Conservation (phyloP, 2,329 filamentous ascomycete genomes). For the Trichoderma afroharzianum region DNA sequence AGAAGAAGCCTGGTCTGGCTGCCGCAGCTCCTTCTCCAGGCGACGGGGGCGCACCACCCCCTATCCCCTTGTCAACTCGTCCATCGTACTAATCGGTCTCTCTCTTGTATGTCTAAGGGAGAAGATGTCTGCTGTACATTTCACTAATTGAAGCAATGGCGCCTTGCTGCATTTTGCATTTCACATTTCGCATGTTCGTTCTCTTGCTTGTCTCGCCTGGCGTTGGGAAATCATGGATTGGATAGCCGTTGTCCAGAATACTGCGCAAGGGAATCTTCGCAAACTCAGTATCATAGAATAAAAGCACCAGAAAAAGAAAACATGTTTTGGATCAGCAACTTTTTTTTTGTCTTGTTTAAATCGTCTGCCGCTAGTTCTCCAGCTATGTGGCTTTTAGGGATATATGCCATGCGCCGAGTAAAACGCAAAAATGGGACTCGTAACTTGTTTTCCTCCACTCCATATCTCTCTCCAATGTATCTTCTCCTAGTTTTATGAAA, state of each 20-base stretch:
- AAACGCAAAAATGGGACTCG: conserved; percentile 15
- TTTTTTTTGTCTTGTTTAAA: conserved; percentile 10
- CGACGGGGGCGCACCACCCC: conserved; percentile 42
- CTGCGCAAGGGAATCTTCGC: background rate
- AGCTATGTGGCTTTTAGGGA: conserved; percentile 19
- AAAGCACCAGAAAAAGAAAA: background rate
- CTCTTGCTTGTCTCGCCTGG: background rate
- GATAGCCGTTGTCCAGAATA: background rate
- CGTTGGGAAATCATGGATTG: background rate
- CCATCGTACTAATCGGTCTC: conserved; percentile 39
- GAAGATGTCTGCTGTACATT: background rate
- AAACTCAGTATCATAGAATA: background rate
- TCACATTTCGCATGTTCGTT: background rate
- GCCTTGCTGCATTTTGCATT: background rate
- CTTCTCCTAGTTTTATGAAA: background rate
- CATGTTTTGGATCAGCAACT: background rate
- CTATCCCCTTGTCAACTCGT: conserved; percentile 50
- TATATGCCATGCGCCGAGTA: conserved; percentile 19
- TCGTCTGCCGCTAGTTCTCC: conserved; percentile 17
- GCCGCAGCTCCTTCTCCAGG: conserved; percentile 16
- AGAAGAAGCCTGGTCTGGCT: conserved; percentile 47
- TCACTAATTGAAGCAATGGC: background rate
- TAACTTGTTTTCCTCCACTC: background rate
- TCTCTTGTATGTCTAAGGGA: background rate
- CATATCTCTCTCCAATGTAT: background rate